phyloP scores from a whole-genome alignment of 2,329 filamentous ascomycete genomes.

The Aspergillus ruber region DNA sequence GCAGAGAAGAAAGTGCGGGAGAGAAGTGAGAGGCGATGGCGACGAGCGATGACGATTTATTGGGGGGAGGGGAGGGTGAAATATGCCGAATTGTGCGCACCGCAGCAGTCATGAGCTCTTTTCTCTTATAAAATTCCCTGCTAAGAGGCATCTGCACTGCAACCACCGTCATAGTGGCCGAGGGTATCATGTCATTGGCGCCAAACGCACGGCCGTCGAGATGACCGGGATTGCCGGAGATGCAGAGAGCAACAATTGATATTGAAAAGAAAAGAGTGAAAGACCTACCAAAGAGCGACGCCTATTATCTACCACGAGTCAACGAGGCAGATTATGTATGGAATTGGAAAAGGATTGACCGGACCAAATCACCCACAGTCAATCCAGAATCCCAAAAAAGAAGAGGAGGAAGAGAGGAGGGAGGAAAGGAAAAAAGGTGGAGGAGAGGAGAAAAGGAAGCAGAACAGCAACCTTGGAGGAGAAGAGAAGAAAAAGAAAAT shows the following conservation, averaged over 20 bases:
- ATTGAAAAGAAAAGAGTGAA: conserved; percentile 25
- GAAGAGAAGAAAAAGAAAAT: conserved; percentile 8
- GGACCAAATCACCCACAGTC: not conserved
- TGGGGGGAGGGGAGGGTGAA: not conserved
- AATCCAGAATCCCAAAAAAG: not conserved
- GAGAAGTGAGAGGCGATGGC: conserved; percentile 5
- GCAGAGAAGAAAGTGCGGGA: conserved; percentile 1
- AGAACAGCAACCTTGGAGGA: conserved; percentile 17
- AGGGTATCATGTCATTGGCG: no score
- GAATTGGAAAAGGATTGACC: conserved; percentile 3
- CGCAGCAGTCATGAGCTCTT: no score
- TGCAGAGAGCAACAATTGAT: conserved; percentile 7
- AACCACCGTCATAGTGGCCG: no score
- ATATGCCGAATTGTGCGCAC: not conserved
- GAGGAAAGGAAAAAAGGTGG: conserved; percentile 12
- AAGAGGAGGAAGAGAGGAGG: conserved; percentile 1
- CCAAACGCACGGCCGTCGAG: no score
- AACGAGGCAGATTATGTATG: conserved; percentile 23
- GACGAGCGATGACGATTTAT: conserved; percentile 12
- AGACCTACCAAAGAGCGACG: conserved; percentile 13
- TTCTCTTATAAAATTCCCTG: no score
- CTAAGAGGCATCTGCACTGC: no score
- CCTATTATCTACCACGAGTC: conserved; percentile 26
- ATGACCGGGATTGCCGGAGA: no score
- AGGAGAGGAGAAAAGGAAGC: conserved; percentile 16